Conservation (phyloP, 192 early-diverging fungal genomes). For the Fimicolochytrium jonesii region DNA sequence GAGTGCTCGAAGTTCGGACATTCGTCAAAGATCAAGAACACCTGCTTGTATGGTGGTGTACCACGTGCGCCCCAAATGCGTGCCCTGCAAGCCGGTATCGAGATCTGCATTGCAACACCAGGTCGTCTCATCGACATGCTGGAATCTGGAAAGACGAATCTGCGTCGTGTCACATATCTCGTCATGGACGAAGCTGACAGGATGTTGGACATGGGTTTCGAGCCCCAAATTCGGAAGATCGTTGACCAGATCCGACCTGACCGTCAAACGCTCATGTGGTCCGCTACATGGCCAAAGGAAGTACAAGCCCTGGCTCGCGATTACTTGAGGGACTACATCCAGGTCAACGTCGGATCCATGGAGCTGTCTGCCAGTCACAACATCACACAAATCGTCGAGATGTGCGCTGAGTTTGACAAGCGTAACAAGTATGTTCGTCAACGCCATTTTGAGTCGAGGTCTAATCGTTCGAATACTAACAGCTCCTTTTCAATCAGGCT, state of each 20-base stretch:
- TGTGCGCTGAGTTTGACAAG: constrained; percentile 84
- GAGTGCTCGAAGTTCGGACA: constrained; percentile 92
- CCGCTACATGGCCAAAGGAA: constrained; percentile 98
- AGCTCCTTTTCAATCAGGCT: constrained; percentile 22
- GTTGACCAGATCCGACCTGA: constrained; percentile 97
- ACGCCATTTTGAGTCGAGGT: neutral
- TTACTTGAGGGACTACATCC: constrained; percentile 90
- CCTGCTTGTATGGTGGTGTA: constrained; percentile 94
- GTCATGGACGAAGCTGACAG: constrained; percentile 99
- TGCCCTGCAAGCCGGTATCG: constrained; percentile 77
- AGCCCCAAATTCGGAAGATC: constrained; percentile 96
- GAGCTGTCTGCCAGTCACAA: constrained; percentile 90
- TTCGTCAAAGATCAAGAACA: constrained; percentile 86
- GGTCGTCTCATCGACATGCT: constrained; percentile 98
- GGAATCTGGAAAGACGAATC: constrained; percentile 80
- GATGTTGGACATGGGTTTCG: constrained; percentile 99
- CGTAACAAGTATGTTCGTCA: constrained; percentile 54
- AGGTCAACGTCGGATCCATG: constrained; percentile 93
- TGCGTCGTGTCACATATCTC: constrained; percentile 91
- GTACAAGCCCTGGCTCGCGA: constrained; percentile 89
- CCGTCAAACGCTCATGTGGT: constrained; percentile 98
- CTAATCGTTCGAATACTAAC: neutral
- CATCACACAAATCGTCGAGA: constrained; percentile 88
- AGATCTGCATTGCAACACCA: constrained; percentile 97
- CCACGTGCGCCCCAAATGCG: constrained; percentile 87